Evolutionary conservation across 2,329 filamentous ascomycete genomes (phyloP).

Genomic region (Penicillium freii): DNA sequence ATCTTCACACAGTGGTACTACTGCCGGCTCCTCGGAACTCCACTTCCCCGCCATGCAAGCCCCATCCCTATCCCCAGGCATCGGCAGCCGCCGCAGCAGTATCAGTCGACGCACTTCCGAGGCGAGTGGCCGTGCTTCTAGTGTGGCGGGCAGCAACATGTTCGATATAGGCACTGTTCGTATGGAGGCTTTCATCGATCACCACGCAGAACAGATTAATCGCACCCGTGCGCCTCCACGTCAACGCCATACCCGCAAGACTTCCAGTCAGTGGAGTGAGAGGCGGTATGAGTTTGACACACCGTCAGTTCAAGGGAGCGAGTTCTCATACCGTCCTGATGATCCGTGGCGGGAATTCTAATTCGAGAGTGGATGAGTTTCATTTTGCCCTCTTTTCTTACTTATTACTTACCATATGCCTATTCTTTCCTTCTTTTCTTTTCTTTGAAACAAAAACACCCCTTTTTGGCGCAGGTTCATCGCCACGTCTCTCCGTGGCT

Average conservation of each 20-base stretch:
- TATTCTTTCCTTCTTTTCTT: background rate
- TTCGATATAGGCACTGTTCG: conserved; percentile 89
- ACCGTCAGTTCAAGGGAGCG: conserved; percentile 37
- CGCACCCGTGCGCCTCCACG: conserved; percentile 26
- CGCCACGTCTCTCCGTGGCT: background rate
- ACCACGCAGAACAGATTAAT: conserved; percentile 34
- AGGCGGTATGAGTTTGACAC: conserved; percentile 36
- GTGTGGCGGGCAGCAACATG: conserved; percentile 55
- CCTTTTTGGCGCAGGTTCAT: background rate
- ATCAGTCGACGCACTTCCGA: conserved; percentile 54
- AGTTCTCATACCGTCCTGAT: conserved; percentile 40
- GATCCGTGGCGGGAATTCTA: conserved; percentile 51
- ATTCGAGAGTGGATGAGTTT: conserved; percentile 1
- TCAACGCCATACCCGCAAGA: conserved; percentile 29
- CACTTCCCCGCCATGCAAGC: conserved; percentile 40
- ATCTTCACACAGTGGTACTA: conserved; percentile 54
- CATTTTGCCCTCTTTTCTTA: background rate
- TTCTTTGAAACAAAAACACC: background rate
- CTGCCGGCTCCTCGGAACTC: conserved; percentile 60
- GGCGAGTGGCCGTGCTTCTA: conserved; percentile 47
- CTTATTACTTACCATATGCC: background rate
- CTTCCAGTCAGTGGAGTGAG: conserved; percentile 35
- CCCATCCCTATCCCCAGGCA: conserved; percentile 26
- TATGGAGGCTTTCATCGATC: conserved; percentile 93
- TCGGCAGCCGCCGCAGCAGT: conserved; percentile 40